These are phyloP conservation scores for Rhexocercosporidium sp. DNA, from an alignment of 2,329 filamentous ascomycete species.

Conservation along the genomic window DNA sequence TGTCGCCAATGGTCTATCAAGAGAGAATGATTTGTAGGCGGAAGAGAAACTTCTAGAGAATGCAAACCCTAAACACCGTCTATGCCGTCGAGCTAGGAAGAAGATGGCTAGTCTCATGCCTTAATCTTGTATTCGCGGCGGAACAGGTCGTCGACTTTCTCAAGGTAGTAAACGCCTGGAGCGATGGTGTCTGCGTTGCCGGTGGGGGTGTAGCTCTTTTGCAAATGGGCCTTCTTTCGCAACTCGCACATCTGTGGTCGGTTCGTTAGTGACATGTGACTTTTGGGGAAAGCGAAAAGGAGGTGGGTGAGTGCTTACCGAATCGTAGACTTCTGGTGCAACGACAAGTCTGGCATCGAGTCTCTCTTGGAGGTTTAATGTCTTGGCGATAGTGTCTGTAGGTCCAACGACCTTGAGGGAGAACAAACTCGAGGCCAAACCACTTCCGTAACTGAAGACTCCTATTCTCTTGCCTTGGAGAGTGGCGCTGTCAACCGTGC, in stretches of 20 bases:
- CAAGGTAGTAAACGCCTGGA: slow-evolving; percentile 77
- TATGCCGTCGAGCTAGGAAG: neutral
- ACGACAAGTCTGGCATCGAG: slow-evolving; percentile 70
- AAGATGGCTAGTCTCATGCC: slow-evolving; percentile 52
- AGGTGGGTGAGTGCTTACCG: slow-evolving; percentile 56
- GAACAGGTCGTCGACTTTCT: slow-evolving; percentile 85
- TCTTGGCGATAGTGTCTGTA: slow-evolving; percentile 69
- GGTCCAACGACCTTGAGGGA: slow-evolving; percentile 76
- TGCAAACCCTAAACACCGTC: slow-evolving; percentile 5
- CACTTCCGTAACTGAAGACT: slow-evolving; percentile 74
- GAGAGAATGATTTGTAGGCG: neutral
- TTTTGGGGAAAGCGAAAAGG: slow-evolving; percentile 2
- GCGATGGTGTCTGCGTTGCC: slow-evolving; percentile 70
- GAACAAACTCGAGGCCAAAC: slow-evolving; percentile 70
- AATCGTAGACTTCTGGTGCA: slow-evolving; percentile 74
- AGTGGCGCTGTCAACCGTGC: slow-evolving; percentile 60
- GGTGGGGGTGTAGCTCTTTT: slow-evolving; percentile 77
- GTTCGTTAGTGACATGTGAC: slow-evolving; percentile 32
- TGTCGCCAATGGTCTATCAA: slow-evolving; percentile 10
- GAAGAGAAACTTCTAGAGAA: neutral
- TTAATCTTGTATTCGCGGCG: slow-evolving; percentile 79
- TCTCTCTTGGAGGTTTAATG: slow-evolving; percentile 71
- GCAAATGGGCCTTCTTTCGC: slow-evolving; percentile 81
- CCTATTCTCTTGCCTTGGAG: slow-evolving; percentile 60
- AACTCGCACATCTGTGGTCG: slow-evolving; percentile 72